Evolutionary conservation across 495 filamentous ascomycete species (phyloP).

Genomic region (Penicillium lividum): DNA sequence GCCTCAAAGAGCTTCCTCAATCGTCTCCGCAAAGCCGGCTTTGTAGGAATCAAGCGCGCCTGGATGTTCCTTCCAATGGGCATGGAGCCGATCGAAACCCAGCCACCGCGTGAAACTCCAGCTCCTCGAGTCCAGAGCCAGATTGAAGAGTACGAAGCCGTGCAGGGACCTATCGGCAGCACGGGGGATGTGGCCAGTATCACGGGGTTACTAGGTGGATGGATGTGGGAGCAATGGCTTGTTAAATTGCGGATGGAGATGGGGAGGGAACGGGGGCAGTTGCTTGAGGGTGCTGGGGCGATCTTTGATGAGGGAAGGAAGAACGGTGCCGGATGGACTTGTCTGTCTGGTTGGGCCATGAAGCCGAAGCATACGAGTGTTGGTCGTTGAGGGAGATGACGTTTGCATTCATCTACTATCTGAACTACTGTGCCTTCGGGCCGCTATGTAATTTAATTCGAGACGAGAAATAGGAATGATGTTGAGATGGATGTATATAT

Average conservation of each 20-base stretch:
- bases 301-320: constrained; percentile 83
- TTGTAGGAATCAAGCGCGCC: constrained; percentile 75
- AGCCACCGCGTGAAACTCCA: constrained; percentile 50
- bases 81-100: constrained; percentile 50
- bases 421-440: constrained; percentile 22
- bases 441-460: constrained; percentile 25
- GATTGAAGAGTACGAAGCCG: constrained; percentile 52
- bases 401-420: constrained; percentile 8
- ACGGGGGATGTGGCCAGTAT: constrained; percentile 72
- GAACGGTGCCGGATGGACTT: constrained; percentile 80
- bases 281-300: constrained; percentile 74
- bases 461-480: constrained; percentile 19
- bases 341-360: constrained; percentile 83
- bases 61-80: constrained; percentile 93
- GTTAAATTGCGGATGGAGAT: constrained; percentile 83
- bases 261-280: constrained; percentile 61
- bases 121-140: constrained; percentile 54
- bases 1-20: constrained; percentile 78
- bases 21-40: constrained; percentile 72
- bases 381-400: not conserved
- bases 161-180: constrained; percentile 71
- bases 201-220: constrained; percentile 79
- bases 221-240: constrained; percentile 97
- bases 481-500: not conserved
- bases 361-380: constrained; percentile 61